These are phyloP conservation scores for Cyberlindnera galapagoensis DNA, from an alignment of 805 yeast genomes.

Conservation along the genomic window DNA sequence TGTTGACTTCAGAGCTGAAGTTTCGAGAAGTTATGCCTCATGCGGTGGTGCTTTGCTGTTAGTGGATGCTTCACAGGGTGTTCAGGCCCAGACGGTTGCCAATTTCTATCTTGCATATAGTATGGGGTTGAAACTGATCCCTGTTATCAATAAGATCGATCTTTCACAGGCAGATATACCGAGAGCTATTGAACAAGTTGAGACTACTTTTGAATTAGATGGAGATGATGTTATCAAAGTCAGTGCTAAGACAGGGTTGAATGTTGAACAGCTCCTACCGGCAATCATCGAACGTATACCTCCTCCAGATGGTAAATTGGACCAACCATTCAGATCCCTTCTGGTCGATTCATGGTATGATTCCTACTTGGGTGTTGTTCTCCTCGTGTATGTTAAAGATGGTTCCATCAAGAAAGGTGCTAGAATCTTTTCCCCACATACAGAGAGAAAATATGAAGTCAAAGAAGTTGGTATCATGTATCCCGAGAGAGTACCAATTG, in stretches of 20 bases:
- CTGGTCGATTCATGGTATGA: constrained; percentile 98
- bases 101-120: constrained; percentile 88
- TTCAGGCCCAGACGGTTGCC: constrained; percentile 98
- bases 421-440: constrained; percentile 70
- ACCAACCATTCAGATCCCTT: constrained; percentile 59
- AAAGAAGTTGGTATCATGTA: constrained; percentile 95
- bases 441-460: constrained; percentile 71
- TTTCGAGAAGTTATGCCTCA: constrained; percentile 88
- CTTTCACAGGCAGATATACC: constrained; percentile 81
- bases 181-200: constrained; percentile 78
- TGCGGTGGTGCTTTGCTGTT: constrained; percentile 89
- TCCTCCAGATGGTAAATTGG: constrained; percentile 54
- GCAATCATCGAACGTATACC: constrained; percentile 78
- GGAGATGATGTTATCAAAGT: constrained; percentile 71
- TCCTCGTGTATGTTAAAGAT: constrained; percentile 79
- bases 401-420: constrained; percentile 73
- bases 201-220: constrained; percentile 72
- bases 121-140: constrained; percentile 72
- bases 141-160: constrained; percentile 90
- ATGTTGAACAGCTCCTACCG: constrained; percentile 76
- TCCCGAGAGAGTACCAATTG: constrained; percentile 73
- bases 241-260: constrained; percentile 86
- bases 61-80: constrained; percentile 95
- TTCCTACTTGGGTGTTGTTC: constrained; percentile 82
- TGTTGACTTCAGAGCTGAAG: constrained; percentile 93